phyloP scores from a whole-genome alignment of 2,329 filamentous ascomycete species.

The Clonostachys rosea region DNA sequence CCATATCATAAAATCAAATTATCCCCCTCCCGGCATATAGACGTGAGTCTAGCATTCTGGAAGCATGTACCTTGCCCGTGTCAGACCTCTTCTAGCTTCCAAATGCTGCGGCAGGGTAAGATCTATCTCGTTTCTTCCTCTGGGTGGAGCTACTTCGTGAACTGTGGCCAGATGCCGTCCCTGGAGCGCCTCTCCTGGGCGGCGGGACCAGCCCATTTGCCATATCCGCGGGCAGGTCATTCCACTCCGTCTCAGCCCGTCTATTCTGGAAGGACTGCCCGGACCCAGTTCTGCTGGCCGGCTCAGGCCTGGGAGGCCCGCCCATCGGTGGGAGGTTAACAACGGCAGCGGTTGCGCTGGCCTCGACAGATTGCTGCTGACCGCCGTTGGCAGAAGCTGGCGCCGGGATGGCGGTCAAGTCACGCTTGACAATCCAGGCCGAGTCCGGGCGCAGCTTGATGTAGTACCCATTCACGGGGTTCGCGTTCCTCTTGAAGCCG shows the following conservation, averaged over 20 bases:
- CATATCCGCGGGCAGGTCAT: conserved; percentile 61
- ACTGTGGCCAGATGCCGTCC: conserved; percentile 35
- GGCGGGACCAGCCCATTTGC: conserved; percentile 23
- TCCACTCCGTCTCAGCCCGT: conserved; percentile 59
- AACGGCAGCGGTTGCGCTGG: conserved; percentile 20
- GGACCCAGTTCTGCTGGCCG: conserved; percentile 13
- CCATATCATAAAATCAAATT: too few relatives aligned
- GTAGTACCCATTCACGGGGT: conserved; percentile 55
- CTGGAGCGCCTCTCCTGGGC: conserved; percentile 14
- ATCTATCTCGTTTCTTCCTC: conserved; percentile 54
- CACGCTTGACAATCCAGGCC: conserved; percentile 53
- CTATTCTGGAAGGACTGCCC: conserved; percentile 53
- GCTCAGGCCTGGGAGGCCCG: conserved; percentile 10
- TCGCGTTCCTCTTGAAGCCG: conserved; percentile 46
- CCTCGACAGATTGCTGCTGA: background rate
- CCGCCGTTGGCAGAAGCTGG: background rate
- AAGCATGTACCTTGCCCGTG: too few relatives aligned
- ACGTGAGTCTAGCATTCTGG: too few relatives aligned
- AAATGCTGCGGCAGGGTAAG: conserved; percentile 60
- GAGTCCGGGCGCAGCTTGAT: conserved; percentile 55
- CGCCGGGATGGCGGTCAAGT: conserved; percentile 20
- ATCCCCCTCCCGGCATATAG: too few relatives aligned
- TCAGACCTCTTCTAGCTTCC: conserved; percentile 14
- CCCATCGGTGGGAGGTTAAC: conserved; percentile 20
- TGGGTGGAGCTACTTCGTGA: conserved; percentile 51